phyloP scores from a whole-genome alignment of 257 asterid species.

The Knoxia roxburghii region DNA sequence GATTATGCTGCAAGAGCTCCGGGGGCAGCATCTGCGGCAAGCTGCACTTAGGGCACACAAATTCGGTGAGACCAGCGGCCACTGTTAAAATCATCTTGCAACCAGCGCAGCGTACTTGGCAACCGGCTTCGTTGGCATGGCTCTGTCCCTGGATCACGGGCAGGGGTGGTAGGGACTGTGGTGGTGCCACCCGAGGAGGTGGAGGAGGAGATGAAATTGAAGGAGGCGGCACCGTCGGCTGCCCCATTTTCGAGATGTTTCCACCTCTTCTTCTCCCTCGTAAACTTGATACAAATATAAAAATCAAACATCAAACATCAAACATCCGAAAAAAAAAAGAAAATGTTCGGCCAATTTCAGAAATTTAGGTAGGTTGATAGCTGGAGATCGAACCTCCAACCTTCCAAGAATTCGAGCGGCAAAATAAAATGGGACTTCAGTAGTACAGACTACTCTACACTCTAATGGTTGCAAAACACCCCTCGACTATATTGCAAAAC shows the following conservation, averaged over 20 bases:
- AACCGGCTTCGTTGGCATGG: conserved; percentile 31
- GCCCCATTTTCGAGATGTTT: conserved; percentile 42
- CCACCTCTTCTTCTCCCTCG: background rate
- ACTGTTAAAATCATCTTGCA: conserved; percentile 85
- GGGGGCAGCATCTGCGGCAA: conserved; percentile 99
- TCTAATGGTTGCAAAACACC: no score
- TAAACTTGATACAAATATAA: background rate
- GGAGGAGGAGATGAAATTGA: conserved; percentile 24
- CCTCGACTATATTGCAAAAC: no score
- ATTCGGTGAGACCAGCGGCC: conserved; percentile 63
- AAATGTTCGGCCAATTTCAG: background rate
- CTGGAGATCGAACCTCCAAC: background rate
- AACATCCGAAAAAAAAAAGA: no score
- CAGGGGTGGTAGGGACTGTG: conserved; percentile 22
- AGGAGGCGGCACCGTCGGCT: conserved; percentile 48
- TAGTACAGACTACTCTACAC: background rate
- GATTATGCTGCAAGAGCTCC: conserved; percentile 55
- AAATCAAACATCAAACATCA: background rate
- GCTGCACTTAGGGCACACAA: conserved; percentile 88
- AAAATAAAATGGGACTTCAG: no score
- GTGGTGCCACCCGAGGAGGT: conserved; percentile 16
- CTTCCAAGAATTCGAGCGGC: background rate
- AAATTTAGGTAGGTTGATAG: background rate
- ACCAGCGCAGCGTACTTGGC: conserved; percentile 96
- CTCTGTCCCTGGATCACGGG: conserved; percentile 15